Conservation (phyloP, 1,284 basidiomycete genomes). For the Caloboletus inedulis region DNA sequence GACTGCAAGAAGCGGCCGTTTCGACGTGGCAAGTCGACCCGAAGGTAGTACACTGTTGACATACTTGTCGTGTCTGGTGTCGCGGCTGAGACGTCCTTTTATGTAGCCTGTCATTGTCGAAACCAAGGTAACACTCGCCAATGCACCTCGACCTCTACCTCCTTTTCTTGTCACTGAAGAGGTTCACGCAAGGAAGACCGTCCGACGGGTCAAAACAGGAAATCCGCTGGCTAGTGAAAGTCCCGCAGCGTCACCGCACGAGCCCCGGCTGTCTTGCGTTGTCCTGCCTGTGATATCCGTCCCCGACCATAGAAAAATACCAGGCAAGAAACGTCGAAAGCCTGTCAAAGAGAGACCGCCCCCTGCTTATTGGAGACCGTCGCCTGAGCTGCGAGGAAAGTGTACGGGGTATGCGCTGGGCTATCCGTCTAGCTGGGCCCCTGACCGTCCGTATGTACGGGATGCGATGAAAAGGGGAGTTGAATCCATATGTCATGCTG, state of each 20-base stretch:
- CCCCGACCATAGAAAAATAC: not conserved
- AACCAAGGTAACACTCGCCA: constrained; percentile 9
- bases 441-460: constrained; percentile 22
- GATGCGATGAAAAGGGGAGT: constrained; percentile 27
- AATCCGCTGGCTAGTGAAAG: not conserved
- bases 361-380: constrained; percentile 31
- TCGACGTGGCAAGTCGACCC: not conserved
- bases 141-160: constrained; percentile 9
- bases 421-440: constrained; percentile 32
- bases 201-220: not conserved
- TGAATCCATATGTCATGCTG: constrained; percentile 20
- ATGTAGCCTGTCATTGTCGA: constrained; percentile 11
- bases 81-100: not conserved
- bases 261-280: constrained; percentile 14
- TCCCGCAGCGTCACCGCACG: constrained; percentile 24
- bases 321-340: constrained; percentile 17
- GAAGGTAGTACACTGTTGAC: constrained; percentile 16
- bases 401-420: constrained; percentile 33
- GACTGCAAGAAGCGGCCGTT: constrained; percentile 11
- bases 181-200: constrained; percentile 1
- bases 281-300: constrained; percentile 21
- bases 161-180: constrained; percentile 25
- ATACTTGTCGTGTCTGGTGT: not conserved
- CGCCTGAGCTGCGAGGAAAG: constrained; percentile 18
- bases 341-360: constrained; percentile 14